phyloP scores from a whole-genome alignment of 2,329 filamentous ascomycete species.

The Chaetomiaceae sp. region DNA sequence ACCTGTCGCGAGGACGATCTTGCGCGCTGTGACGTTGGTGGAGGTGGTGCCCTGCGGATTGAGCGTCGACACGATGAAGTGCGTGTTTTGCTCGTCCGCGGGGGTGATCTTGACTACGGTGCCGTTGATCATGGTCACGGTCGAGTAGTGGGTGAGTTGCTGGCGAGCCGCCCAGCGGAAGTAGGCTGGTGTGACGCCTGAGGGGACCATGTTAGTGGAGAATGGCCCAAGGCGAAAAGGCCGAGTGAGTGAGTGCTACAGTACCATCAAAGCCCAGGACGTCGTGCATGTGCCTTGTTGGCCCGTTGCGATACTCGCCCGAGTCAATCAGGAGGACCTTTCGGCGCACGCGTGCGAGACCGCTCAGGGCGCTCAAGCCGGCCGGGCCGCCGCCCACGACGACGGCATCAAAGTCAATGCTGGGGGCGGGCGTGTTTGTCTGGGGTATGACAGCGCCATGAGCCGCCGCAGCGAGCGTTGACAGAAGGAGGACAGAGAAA shows the following conservation, averaged over 20 bases:
- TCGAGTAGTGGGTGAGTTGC: constrained; percentile 49
- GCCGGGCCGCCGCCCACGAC: constrained; percentile 56
- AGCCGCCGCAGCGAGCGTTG: background rate
- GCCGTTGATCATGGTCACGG: constrained; percentile 47
- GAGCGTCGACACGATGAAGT: constrained; percentile 42
- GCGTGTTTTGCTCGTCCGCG: constrained; percentile 36
- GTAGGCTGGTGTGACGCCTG: constrained; percentile 50
- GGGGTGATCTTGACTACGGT: constrained; percentile 45
- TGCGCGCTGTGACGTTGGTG: constrained; percentile 43
- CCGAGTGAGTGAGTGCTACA: too few relatives aligned
- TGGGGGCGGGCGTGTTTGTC: background rate
- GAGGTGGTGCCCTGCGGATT: constrained; percentile 25
- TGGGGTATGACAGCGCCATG: constrained; percentile 7
- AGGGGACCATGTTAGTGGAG: constrained; percentile 6
- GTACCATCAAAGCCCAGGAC: constrained; percentile 57
- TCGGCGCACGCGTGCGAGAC: constrained; percentile 54
- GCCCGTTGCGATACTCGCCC: constrained; percentile 52
- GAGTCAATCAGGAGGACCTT: constrained; percentile 55
- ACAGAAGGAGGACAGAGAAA: background rate
- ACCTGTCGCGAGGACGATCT: constrained; percentile 55
- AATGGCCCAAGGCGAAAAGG: background rate
- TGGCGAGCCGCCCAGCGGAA: constrained; percentile 52
- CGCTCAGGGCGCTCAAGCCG: constrained; percentile 51
- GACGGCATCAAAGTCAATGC: constrained; percentile 47
- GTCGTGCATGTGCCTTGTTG: constrained; percentile 58